Percentiles rank a stretch among this genome's conserved stretches.
phyloP scores from a whole-genome alignment of 441 rosid species.

The Gossypium schwendimanii region DNA sequence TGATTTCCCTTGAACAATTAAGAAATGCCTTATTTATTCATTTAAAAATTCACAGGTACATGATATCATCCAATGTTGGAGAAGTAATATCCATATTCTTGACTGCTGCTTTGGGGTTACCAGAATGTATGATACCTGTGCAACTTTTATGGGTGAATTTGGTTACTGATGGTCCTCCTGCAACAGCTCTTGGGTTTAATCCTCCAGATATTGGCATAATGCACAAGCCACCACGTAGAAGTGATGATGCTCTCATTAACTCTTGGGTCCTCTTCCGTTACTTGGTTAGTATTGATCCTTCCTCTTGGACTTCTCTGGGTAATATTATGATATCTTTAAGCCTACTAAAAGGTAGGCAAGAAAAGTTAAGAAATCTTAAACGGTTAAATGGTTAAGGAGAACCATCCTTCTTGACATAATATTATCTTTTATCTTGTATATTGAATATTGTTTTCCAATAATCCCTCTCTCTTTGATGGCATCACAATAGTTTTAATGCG shows the following conservation, averaged over 20 bases:
- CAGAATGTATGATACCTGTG: slow-evolving; percentile 86
- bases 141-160: slow-evolving; percentile 94
- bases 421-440: too few species aligned
- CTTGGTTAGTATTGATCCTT: slow-evolving; percentile 37
- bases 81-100: slow-evolving; percentile 88
- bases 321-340: too few species aligned
- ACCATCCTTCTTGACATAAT: too few species aligned
- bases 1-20: slow-evolving; percentile 15
- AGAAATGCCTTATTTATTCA: neutral
- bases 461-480: too few species aligned
- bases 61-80: slow-evolving; percentile 93
- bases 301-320: too few species aligned
- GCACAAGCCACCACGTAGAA: slow-evolving; percentile 18
- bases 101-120: slow-evolving; percentile 77
- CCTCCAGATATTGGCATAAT: slow-evolving; percentile 84
- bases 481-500: too few species aligned
- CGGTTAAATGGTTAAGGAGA: too few species aligned
- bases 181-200: slow-evolving; percentile 85
- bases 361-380: too few species aligned
- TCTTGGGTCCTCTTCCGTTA: slow-evolving; percentile 73
- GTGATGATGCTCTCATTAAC: slow-evolving; percentile 57
- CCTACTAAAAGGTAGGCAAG: too few species aligned
- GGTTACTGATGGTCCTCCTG: slow-evolving; percentile 89
- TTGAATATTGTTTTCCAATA: too few species aligned
- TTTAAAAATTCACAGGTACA: slow-evolving; percentile 47